Percentiles rank a stretch among this genome's conserved stretches.
phyloP scores from a whole-genome alignment of 1,284 basidiomycete genomes.

The Microbotryomycetes sp. region DNA sequence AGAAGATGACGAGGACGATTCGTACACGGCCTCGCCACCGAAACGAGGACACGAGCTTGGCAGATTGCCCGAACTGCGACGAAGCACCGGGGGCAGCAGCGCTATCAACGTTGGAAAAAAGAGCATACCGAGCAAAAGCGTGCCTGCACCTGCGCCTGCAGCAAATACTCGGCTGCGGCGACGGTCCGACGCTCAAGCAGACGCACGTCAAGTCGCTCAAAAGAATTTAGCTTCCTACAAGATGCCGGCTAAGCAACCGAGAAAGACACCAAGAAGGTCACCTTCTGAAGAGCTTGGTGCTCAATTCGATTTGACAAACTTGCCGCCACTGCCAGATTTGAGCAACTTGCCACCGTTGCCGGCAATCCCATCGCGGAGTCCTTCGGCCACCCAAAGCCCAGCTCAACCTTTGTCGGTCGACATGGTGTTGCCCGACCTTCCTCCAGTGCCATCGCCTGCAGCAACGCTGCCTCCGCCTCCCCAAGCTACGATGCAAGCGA shows the following conservation, averaged over 20 bases:
- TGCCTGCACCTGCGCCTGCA: background rate
- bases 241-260: background rate
- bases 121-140: background rate
- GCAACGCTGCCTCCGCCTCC: background rate
- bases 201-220: background rate
- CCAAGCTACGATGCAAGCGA: background rate
- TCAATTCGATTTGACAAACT: background rate
- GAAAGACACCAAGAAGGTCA: background rate
- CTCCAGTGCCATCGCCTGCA: background rate
- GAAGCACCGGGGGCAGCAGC: background rate
- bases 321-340: background rate
- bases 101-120: background rate
- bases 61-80: background rate
- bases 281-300: background rate
- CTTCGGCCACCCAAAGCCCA: background rate
- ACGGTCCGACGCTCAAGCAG: background rate
- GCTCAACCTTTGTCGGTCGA: no score
- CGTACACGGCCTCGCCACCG: background rate
- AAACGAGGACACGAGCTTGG: background rate
- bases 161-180: background rate
- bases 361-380: background rate
- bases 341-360: background rate
- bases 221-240: background rate
- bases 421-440: background rate
- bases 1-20: background rate